Evolutionary conservation across 2,329 filamentous ascomycete species (phyloP).

Genomic region (Coniella vitis): DNA sequence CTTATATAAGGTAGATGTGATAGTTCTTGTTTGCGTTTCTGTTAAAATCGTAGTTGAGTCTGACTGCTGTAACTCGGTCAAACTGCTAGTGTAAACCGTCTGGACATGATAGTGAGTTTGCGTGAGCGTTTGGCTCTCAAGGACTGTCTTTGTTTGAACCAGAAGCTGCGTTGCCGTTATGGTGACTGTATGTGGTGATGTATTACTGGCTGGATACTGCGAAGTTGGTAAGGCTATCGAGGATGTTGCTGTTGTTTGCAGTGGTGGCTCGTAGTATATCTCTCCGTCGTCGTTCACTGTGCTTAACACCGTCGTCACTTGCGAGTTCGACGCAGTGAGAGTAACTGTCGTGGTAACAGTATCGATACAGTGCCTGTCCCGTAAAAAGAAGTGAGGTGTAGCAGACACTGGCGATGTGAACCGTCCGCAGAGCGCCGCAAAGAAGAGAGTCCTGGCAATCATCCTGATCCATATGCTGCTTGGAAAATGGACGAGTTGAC

Average conservation of each 20-base stretch:
- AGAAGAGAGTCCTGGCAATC: background rate
- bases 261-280: background rate
- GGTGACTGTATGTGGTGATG: background rate
- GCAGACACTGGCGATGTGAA: constrained; percentile 3
- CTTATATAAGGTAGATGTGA: background rate
- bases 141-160: constrained; percentile 1
- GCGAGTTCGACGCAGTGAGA: background rate
- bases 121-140: background rate
- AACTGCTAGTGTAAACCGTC: constrained; percentile 3
- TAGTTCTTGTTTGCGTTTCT: background rate
- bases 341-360: constrained; percentile 5
- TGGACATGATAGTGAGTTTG: background rate
- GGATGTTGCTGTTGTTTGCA: background rate
- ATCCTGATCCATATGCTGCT: background rate
- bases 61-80: background rate
- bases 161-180: background rate
- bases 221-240: background rate
- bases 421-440: constrained; percentile 1
- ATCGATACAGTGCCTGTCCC: background rate
- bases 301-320: too few species aligned
- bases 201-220: too few species aligned
- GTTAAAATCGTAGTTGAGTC: background rate
- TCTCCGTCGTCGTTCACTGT: background rate
- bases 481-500: background rate
- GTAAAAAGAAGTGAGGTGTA: constrained; percentile 3